phyloP scores from a whole-genome alignment of 1,284 basidiomycete genomes.

The Tremellales sp. region DNA sequence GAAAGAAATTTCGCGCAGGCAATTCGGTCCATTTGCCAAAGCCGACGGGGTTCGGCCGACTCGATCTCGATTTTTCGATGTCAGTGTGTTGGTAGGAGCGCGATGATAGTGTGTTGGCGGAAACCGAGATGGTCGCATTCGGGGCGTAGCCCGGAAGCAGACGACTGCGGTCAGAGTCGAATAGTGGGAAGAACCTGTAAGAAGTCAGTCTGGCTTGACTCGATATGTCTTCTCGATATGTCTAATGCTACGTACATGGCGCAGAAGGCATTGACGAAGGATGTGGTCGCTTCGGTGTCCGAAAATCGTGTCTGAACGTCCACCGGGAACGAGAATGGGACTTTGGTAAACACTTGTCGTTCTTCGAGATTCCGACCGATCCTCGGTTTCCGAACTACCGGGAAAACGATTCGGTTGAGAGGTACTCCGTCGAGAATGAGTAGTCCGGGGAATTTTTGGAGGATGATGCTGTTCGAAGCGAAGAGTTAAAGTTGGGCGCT shows the following conservation, averaged over 20 bases:
- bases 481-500: too few relatives aligned
- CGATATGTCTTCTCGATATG: neutral
- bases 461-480: slow-evolving; percentile 44
- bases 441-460: slow-evolving; percentile 46
- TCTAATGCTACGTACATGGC: slow-evolving; percentile 33
- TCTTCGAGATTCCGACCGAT: slow-evolving; percentile 28
- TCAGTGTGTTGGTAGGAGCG: slow-evolving; percentile 48
- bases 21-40: slow-evolving; percentile 62
- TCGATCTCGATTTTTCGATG: slow-evolving; percentile 46
- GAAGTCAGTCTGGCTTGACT: neutral
- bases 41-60: slow-evolving; percentile 74
- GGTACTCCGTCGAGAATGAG: slow-evolving; percentile 44
- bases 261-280: slow-evolving; percentile 49
- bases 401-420: slow-evolving; percentile 53
- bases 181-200: slow-evolving; percentile 73
- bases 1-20: slow-evolving; percentile 72
- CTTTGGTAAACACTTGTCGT: slow-evolving; percentile 23
- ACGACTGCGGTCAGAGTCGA: slow-evolving; percentile 68
- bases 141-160: slow-evolving; percentile 75
- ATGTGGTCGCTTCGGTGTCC: slow-evolving; percentile 34
- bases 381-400: slow-evolving; percentile 39
- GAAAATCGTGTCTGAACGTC: slow-evolving; percentile 35
- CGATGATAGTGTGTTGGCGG: slow-evolving; percentile 75
- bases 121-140: slow-evolving; percentile 81
- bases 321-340: slow-evolving; percentile 41